phyloP scores from a whole-genome alignment of 129 eudicot genomes.

The Escallonia rubra region DNA sequence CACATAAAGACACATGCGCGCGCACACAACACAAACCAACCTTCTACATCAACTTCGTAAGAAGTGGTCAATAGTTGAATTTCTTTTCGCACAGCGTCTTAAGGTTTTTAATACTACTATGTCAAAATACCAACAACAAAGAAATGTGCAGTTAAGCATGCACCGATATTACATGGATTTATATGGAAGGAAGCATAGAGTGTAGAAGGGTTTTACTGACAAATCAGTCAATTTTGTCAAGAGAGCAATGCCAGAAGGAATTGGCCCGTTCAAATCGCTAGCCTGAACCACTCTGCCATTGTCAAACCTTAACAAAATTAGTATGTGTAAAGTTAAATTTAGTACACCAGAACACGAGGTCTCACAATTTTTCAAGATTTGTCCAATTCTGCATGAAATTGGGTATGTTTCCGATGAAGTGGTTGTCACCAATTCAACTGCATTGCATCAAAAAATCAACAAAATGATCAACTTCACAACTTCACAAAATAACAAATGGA shows the following conservation, averaged over 20 bases:
- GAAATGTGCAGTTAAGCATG: not conserved
- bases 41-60: no score
- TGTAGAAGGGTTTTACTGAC: slow-evolving; percentile 23
- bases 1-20: no score
- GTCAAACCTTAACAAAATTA: not conserved
- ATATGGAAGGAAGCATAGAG: not conserved
- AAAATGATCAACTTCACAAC: not conserved
- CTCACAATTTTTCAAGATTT: slow-evolving; percentile 50
- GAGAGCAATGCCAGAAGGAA: slow-evolving; percentile 55
- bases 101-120: slow-evolving; percentile 14
- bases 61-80: no score
- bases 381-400: slow-evolving; percentile 57
- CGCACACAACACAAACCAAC: no score
- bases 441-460: not conserved
- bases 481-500: not conserved
- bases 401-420: slow-evolving; percentile 64
- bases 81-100: slow-evolving; percentile 34
- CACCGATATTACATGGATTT: not conserved
- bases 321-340: not conserved
- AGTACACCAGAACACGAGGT: not conserved
- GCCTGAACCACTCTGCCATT: slow-evolving; percentile 38
- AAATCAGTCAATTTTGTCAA: slow-evolving; percentile 44
- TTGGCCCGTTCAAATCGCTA: slow-evolving; percentile 44
- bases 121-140: not conserved
- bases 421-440: slow-evolving; percentile 64